These are phyloP conservation scores for Verbena officinalis DNA, from an alignment of 257 asterid species.

Conservation along the genomic window DNA sequence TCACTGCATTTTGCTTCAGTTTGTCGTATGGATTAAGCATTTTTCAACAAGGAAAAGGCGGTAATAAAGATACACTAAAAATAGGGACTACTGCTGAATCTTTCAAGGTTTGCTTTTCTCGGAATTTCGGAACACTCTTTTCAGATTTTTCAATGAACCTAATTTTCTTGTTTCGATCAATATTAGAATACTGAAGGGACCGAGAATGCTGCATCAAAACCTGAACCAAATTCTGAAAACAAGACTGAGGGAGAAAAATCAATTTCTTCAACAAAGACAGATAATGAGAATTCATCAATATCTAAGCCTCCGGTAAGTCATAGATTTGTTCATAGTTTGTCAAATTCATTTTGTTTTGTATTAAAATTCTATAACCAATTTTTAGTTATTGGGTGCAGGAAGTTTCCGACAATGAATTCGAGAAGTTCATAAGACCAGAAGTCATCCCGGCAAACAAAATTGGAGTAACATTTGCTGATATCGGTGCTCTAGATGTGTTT, in stretches of 20 bases:
- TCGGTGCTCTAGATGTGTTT: no score
- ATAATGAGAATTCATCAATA: conserved; percentile 51
- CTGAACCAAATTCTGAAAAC: conserved; percentile 50
- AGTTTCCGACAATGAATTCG: no score
- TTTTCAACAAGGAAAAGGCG: conserved; percentile 70
- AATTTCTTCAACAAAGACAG: conserved; percentile 48
- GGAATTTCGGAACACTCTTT: not conserved
- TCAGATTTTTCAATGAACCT: not conserved
- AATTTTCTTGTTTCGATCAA: conserved; percentile 13
- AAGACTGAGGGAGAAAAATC: conserved; percentile 61
- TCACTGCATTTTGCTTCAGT: conserved; percentile 44
- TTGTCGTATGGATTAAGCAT: conserved; percentile 84
- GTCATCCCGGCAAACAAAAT: no score
- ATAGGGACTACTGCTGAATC: conserved; percentile 57
- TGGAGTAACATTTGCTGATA: no score
- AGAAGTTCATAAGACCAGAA: no score
- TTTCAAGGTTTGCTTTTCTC: conserved; percentile 55
- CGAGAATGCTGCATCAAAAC: conserved; percentile 39
- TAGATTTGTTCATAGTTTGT: no score
- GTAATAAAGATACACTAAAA: conserved; percentile 60
- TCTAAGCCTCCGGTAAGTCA: conserved; percentile 67
- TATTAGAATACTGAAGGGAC: conserved; percentile 39
- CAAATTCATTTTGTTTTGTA: no score
- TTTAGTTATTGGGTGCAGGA: no score
- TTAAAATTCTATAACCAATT: no score